These are phyloP conservation scores for Knufia fluminis DNA, from an alignment of 2,329 filamentous ascomycete genomes.

Conservation along the genomic window DNA sequence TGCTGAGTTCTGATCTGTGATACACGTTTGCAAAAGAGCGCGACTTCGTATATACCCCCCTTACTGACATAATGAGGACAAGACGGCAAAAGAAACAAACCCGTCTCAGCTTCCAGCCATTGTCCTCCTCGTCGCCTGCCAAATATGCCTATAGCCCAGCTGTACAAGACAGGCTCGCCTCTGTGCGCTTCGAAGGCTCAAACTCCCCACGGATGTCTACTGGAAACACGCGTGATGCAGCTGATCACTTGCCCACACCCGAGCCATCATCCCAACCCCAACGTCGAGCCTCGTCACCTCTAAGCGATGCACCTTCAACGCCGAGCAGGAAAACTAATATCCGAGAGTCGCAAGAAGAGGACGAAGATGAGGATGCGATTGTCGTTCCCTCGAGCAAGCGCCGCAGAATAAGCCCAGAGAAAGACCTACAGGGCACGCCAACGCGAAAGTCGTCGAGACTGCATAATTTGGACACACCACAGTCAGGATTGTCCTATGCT, in stretches of 20 bases:
- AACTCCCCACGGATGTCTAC: slow-evolving; percentile 1
- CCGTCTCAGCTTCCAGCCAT: slow-evolving; percentile 34
- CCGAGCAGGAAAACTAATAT: neutral
- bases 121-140: slow-evolving; percentile 25
- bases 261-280: slow-evolving; percentile 18
- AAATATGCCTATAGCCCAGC: slow-evolving; percentile 18
- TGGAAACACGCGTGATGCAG: slow-evolving; percentile 8
- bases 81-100: slow-evolving; percentile 28
- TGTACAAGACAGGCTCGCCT: slow-evolving; percentile 26
- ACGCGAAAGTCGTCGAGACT: slow-evolving; percentile 11
- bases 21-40: no score
- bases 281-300: neutral
- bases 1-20: no score
- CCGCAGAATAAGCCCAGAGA: slow-evolving; percentile 7
- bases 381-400: slow-evolving; percentile 17
- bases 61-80: no score
- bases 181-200: slow-evolving; percentile 26
- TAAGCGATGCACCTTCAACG: slow-evolving; percentile 1
- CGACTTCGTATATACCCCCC: no score
- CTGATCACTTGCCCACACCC: slow-evolving; percentile 15
- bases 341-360: slow-evolving; percentile 1
- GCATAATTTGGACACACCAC: slow-evolving; percentile 1
- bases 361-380: slow-evolving; percentile 18
- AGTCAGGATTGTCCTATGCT: neutral
- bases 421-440: neutral